Base-by-base conservation (phyloP, 306 rosid genomes). In the Rosa rugosa region DNA sequence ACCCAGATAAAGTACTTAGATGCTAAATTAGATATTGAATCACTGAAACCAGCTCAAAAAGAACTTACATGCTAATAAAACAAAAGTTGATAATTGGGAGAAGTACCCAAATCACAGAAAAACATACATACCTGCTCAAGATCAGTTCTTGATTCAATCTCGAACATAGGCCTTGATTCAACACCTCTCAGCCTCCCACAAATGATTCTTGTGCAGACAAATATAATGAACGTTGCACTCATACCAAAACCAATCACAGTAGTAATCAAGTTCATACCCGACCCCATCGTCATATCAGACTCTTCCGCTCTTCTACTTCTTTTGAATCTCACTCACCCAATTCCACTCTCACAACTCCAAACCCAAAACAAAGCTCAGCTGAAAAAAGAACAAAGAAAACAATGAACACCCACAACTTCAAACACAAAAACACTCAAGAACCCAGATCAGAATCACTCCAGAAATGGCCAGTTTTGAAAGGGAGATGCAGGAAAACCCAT, bases 191-290 rank as follows among this genome's bases (percentile, higher is more conserved):
- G 76, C 84, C 99, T 91, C 49, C 94, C 97, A 85, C 98, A 95
- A 67, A 95, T 87, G 79, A 95, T 85, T 91, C 97, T 92, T n/a
- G 99, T 79, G 80, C 99, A 95, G 5, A 95, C 95, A 83, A 95
- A 95, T 27, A 95, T 91, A 69, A 95, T 95, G 86, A 95, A 95
- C 65, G 97, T 90, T 49, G 97, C 96, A 84, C 99, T 95, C 89
- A 95, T 81, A 56, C 96, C 99, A 85, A 95, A 95, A 59, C 99
- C 99, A 81, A 95, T 84, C 27, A 88, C 71, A 79, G 97, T 90
- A 36, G 93, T 95, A 68, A 88, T 75, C 88, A 91, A 85, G 86
- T 92, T 92, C 80, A 87, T 87, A 71, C 83, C 78, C 5, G 88
- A 51, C 82, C 88, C 81, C 86, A 86, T 81, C 83, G 74, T 80